These are phyloP conservation scores for Rhizopus stolonifer DNA, from an alignment of 371 early-diverging fungal genomes.

Conservation along the genomic window DNA sequence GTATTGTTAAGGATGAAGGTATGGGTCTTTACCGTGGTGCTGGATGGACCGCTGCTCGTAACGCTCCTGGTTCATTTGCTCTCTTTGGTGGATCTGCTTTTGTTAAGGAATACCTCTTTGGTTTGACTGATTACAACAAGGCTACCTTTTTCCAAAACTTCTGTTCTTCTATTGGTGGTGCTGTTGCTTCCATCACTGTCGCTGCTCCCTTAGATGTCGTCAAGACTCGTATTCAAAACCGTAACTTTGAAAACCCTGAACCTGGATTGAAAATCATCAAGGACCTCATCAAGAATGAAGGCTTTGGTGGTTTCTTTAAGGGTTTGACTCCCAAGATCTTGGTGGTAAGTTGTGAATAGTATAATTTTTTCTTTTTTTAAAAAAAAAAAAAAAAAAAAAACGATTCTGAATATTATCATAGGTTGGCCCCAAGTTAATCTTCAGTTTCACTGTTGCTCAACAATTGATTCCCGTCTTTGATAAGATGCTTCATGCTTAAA, in stretches of 20 bases:
- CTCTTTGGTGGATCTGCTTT: slow-evolving; percentile 94
- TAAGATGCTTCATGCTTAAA: slow-evolving; percentile 22
- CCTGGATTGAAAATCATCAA: slow-evolving; percentile 83
- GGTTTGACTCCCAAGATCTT: slow-evolving; percentile 95
- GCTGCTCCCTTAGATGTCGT: slow-evolving; percentile 97
- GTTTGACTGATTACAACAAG: slow-evolving; percentile 83
- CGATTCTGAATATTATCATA: slow-evolving; percentile 1
- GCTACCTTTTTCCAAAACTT: slow-evolving; percentile 98
- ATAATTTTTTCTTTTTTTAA: too few relatives aligned
- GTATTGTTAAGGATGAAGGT: slow-evolving; percentile 87
- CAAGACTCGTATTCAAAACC: slow-evolving; percentile 98
- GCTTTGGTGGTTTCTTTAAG: slow-evolving; percentile 95
- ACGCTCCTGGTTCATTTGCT: slow-evolving; percentile 97
- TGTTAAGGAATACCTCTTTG: slow-evolving; percentile 91
- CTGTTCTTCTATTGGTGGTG: slow-evolving; percentile 93
- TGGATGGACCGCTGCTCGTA: slow-evolving; percentile 97
- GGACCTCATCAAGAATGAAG: slow-evolving; percentile 90
- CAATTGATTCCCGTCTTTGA: slow-evolving; percentile 87
- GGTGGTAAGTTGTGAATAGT: slow-evolving; percentile 46
- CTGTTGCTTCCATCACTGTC: slow-evolving; percentile 91
- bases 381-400: not conserved
- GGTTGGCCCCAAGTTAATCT: slow-evolving; percentile 97
- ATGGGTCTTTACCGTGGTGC: slow-evolving; percentile 94
- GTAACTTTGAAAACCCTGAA: slow-evolving; percentile 86
- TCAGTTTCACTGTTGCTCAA: slow-evolving; percentile 96